Base-by-base conservation (phyloP, 768 basidiomycete species). In the Boletus pseudopeckii region DNA sequence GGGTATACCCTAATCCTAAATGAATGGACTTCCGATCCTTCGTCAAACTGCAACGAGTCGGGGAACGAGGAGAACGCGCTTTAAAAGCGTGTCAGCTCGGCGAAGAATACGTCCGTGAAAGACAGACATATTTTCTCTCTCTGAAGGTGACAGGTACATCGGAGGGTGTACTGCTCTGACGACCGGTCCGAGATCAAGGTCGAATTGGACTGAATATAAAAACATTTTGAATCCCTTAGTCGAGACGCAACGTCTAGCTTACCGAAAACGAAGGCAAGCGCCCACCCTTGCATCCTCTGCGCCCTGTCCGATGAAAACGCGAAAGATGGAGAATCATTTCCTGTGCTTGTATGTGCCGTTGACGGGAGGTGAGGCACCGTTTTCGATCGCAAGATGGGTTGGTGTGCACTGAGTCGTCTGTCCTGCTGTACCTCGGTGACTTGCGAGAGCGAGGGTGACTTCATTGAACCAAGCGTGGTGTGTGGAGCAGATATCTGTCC, bases 51-150 rank as follows among this genome's bases (percentile, higher is more conserved):
- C 2, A 84, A 72, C 0, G 92, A 92, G 65, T 98, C 94, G 0
- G 94, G 94, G 63, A 98, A 93, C 1, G 92, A 84, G 7, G 89
- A 90, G 68, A 98, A 98, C 2, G 93, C 90, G 51, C 94, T 97
- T 46, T 3, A 42, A 22, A 33, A 22, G 20, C 7, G 34, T 50
- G 50, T 66, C 49, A 57, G 52, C 44, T 5, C 7, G 17, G 47
- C 33, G 33, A 49, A 38, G 45, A 11, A 22, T 11, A 34, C 7
- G 17, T 7, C 4, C 4, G 30, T 20, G 18, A 53, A 38, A 13
- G 44, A 57, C 50, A 20, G 10, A 95, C 93, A 97, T 84, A 62
- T 93, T 96, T 69, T 92, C 88, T 33, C 77, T 78, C 65, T 93
- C 90, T 0, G 79, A 72, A 37, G 83, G 79, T 6, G 80, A 78